Evolutionary conservation across 2,329 filamentous ascomycete genomes (phyloP).

Genomic region (Amauroascus niger): DNA sequence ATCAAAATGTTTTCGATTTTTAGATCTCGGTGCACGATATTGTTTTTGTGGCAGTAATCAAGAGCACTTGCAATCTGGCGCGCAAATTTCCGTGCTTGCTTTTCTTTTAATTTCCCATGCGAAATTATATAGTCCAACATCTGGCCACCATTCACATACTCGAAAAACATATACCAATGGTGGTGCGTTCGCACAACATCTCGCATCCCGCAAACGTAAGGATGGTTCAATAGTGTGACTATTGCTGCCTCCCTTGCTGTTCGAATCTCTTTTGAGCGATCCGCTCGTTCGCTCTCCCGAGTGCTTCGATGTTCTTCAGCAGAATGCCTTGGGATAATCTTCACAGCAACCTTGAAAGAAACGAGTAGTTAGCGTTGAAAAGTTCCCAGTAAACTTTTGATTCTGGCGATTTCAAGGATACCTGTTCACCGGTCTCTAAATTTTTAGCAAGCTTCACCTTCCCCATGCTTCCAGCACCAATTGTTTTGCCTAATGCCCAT

Average conservation of each 20-base stretch:
- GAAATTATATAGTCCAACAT: conserved; percentile 99
- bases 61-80: conserved; percentile 93
- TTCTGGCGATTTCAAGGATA: conserved; percentile 36
- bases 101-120: conserved; percentile 93
- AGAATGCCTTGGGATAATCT: conserved; percentile 87
- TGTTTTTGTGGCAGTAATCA: conserved; percentile 96
- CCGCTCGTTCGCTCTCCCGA: conserved; percentile 75
- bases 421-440: conserved; percentile 82
- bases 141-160: conserved; percentile 96
- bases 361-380: not conserved
- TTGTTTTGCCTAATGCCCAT: conserved; percentile 93
- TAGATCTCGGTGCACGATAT: conserved; percentile 91
- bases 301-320: conserved; percentile 67
- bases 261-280: conserved; percentile 91
- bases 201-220: conserved; percentile 89
- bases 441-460: conserved; percentile 95
- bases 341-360: conserved; percentile 68
- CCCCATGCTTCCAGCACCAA: conserved; percentile 96
- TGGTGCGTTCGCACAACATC: conserved; percentile 94
- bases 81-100: conserved; percentile 94
- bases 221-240: conserved; percentile 85
- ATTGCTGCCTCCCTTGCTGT: conserved; percentile 94
- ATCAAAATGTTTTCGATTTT: conserved; percentile 99
- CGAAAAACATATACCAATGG: conserved; percentile 99
- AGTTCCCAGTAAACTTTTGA: not conserved